Base-by-base conservation (phyloP, 768 basidiomycete genomes). In the Tulasnella sp. region DNA sequence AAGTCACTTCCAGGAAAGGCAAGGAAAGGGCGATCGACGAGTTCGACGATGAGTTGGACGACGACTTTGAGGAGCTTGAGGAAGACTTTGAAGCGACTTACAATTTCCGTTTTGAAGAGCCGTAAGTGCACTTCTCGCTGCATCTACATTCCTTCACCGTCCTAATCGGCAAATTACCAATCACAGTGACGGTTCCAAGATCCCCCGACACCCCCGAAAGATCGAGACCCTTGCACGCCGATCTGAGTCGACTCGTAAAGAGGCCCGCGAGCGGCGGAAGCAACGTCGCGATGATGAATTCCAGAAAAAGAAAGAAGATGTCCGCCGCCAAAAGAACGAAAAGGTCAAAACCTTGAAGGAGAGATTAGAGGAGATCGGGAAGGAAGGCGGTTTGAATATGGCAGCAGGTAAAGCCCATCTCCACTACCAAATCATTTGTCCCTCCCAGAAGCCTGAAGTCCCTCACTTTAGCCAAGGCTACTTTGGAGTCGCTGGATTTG, bases 41-140 rank as follows among this genome's bases (percentile, higher is more conserved):
- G 31, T 46, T 56, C 19, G 78, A 73, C 46, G 84, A 83, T 0
- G 86, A 87, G 52, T 85, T 88, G 12, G 90, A 85, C 4, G 91
- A 92, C 14, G 92, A 93, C 8, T 98, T 98, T 82, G 96, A 98
- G 77, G 95, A 97, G 68, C 91, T 94, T 81, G 93, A 92, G 7
- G 97, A 98, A 39, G 90, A 90, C 68, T 99, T 98, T 82, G 98
- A 99, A 86, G 91, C 90, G n/a, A 94, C 93, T 21, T 99, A 98
- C 86, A 99, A 99, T 85, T 98, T 98, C 87, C 91, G 98, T 76
- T 99, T 95, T 84, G 97, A 99, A 85, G 97, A 99, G 85, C 93
- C 94, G 91, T 95, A 83, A 83, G 95, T 91, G 12, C 24, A 8
- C 52, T 36, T 34, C 71, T n/a, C 42, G 74, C 31, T 31, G 31